Evolutionary conservation across 176 grass and related monocot species (phyloP), one percentile per base, ranked within the genome.

Genomic region (Musa troglodytarum): DNA sequence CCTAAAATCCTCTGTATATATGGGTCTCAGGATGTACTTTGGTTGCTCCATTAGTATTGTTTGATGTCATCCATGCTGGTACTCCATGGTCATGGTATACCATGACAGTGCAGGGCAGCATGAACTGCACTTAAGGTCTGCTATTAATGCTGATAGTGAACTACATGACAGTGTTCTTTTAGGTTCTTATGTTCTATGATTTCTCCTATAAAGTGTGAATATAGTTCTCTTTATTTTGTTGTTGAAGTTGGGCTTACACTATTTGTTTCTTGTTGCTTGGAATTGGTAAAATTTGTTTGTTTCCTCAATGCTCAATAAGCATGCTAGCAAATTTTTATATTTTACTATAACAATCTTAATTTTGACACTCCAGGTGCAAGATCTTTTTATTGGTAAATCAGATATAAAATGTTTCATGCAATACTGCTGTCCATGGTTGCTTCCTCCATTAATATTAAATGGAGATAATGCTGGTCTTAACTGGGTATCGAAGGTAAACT

Each of bases 401-500:
- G 82, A 90, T 68, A 78, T 81, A 76, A 92, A 81, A 79, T 58
- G 49, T 16, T 92, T 96, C 16, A 52, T 96, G 81, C 86, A 96
- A 75, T 87, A 88, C 81, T 90, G 88, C 61, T 88, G 85, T 68
- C 71, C 87, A 72, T 97, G 79, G 83, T 77, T 97, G 63, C 81
- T 97, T 26, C 76, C 90, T 72, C 87, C 79, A 74, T 83, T 97
- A 75, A 81, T 97, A 81, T 77, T 97, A 49, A 80, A 66, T 71
- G 90, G 83, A 86, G 83, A 92, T 77, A 11, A 54, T 53, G 71
- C 85, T 76, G 83, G 75, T 76, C 90, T 97, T 80, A 82, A 92
- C 71, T 97, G 93, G 93, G 73, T 86, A 77, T 97, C 90, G 2
- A 88, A 97, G 89, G 93, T 96, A 73, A 63, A 69, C 53, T 71